These are phyloP conservation scores for Debaryomyces udenii DNA, from an alignment of 1,139 yeast species.

Conservation along the genomic window DNA sequence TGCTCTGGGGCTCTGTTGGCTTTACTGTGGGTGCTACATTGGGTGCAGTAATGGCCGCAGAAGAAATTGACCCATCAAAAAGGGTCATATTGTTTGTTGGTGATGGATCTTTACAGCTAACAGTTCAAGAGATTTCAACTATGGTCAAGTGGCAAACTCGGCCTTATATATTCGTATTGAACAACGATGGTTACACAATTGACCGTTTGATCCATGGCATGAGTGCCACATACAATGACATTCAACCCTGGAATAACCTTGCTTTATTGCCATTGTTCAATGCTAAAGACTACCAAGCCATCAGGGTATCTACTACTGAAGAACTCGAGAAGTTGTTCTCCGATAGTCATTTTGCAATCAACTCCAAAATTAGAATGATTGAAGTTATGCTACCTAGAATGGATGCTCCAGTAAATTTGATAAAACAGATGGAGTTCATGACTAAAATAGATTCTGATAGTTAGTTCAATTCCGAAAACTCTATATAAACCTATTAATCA, in stretches of 20 bases:
- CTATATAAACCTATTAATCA: background rate
- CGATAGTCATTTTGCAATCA: slow-evolving; percentile 56
- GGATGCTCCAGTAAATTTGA: slow-evolving; percentile 79
- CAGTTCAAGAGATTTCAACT: slow-evolving; percentile 85
- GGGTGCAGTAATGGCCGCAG: slow-evolving; percentile 86
- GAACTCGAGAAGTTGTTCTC: slow-evolving; percentile 64
- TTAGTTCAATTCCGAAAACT: background rate
- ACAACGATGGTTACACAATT: slow-evolving; percentile 87
- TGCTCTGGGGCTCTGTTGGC: slow-evolving; percentile 90
- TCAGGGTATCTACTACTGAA: slow-evolving; percentile 62
- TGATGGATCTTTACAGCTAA: slow-evolving; percentile 87
- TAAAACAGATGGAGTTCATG: slow-evolving; percentile 18
- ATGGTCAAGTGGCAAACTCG: slow-evolving; percentile 78
- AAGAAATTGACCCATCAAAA: slow-evolving; percentile 66
- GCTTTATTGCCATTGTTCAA: slow-evolving; percentile 70
- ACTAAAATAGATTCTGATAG: slow-evolving; percentile 3
- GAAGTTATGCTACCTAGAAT: slow-evolving; percentile 79
- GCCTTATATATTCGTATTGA: slow-evolving; percentile 80
- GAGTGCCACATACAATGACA: slow-evolving; percentile 72
- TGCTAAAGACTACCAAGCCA: slow-evolving; percentile 60
- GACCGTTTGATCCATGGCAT: slow-evolving; percentile 87
- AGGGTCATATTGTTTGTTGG: slow-evolving; percentile 85
- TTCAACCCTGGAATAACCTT: slow-evolving; percentile 82
- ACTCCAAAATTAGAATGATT: slow-evolving; percentile 71
- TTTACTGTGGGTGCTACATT: slow-evolving; percentile 81